These are phyloP conservation scores for Fraxinus quadrangulata DNA, from an alignment of 257 asterid genomes.

Conservation along the genomic window DNA sequence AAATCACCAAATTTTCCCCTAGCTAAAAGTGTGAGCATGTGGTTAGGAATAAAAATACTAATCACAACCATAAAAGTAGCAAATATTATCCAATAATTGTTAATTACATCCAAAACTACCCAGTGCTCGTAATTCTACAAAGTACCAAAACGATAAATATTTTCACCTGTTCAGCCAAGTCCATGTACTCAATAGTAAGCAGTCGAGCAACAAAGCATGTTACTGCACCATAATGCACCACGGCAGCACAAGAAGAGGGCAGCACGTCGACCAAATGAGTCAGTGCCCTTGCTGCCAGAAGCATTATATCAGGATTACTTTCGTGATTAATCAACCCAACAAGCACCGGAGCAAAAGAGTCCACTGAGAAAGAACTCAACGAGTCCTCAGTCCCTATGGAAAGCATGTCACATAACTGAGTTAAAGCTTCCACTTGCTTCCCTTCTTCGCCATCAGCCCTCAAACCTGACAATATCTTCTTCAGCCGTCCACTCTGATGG, in stretches of 20 bases:
- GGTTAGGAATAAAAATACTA: not conserved
- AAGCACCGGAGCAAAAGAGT: constrained; percentile 92
- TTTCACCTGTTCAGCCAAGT: constrained; percentile 98
- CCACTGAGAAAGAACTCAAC: constrained; percentile 89
- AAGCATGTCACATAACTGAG: constrained; percentile 94
- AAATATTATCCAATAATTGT: not conserved
- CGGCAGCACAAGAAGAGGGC: constrained; percentile 95
- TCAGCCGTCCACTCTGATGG: constrained; percentile 82
- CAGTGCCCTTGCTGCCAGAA: constrained; percentile 93
- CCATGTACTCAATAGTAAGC: constrained; percentile 97
- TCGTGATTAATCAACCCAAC: constrained; percentile 92
- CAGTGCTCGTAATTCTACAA: not conserved
- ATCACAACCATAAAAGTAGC: not conserved
- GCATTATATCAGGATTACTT: constrained; percentile 94
- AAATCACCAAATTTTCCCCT: constrained; percentile 2
- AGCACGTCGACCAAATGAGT: constrained; percentile 96
- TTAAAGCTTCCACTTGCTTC: constrained; percentile 88
- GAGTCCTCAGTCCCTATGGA: constrained; percentile 96
- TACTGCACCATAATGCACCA: constrained; percentile 97
- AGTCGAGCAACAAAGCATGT: constrained; percentile 90
- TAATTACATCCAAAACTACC: constrained; percentile 1
- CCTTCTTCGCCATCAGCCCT: constrained; percentile 99
- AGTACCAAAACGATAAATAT: constrained; percentile 14
- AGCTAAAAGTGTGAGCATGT: not conserved
- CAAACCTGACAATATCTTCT: constrained; percentile 89